phyloP scores from a whole-genome alignment of 352 stramenopile species.

The Pythium insidiosum region DNA sequence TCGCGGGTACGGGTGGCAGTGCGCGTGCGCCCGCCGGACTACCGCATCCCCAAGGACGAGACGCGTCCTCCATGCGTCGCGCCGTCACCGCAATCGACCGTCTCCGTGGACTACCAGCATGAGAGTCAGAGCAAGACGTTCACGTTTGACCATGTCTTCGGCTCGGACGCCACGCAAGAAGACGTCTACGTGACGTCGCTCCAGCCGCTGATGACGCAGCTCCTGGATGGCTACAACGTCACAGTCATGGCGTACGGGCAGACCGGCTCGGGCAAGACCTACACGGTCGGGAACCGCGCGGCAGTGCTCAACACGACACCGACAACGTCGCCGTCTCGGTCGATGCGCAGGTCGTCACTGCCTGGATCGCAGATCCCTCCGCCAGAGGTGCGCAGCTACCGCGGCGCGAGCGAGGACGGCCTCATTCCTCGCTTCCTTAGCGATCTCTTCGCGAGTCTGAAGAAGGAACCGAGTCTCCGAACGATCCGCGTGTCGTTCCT shows the following conservation, averaged over 20 bases:
- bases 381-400: constrained; percentile 1
- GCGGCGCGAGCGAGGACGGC: constrained; percentile 21
- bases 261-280: constrained; percentile 48
- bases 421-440: constrained; percentile 42
- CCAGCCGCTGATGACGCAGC: constrained; percentile 32
- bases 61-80: constrained; percentile 9
- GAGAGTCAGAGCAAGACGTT: constrained; percentile 39
- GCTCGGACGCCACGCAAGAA: constrained; percentile 21
- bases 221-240: constrained; percentile 54
- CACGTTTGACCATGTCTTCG: constrained; percentile 64
- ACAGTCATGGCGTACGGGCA: constrained; percentile 55
- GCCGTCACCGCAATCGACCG: constrained; percentile 1
- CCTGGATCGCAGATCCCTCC: constrained; percentile 3
- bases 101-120: constrained; percentile 25
- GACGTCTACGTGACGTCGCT: constrained; percentile 31
- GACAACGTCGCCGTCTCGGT: constrained; percentile 11
- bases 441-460: constrained; percentile 32
- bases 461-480: constrained; percentile 26
- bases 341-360: constrained; percentile 7
- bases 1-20: constrained; percentile 57
- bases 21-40: constrained; percentile 36
- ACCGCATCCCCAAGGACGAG: constrained; percentile 17
- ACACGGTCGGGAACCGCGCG: constrained; percentile 39
- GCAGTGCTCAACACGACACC: constrained; percentile 17
- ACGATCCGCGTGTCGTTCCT: constrained; percentile 54